A percentile compares a stretch with the other conserved stretches of the same genome.
phyloP scores from a whole-genome alignment of 345 rosid genomes.

The Camelina neglecta region DNA sequence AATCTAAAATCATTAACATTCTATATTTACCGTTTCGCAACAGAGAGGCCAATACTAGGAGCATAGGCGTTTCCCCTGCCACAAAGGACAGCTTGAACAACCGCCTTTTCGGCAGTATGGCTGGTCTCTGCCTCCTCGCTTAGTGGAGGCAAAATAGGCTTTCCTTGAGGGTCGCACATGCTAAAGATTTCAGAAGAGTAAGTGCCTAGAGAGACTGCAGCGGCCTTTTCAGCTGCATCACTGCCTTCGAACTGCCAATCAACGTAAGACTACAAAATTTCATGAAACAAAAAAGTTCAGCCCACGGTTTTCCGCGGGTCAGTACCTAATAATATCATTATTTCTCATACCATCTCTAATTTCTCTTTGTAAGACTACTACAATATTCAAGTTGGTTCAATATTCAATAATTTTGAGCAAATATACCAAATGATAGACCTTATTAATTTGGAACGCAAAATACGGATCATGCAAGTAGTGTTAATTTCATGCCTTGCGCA shows the following conservation, averaged over 20 bases:
- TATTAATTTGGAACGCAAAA: not conserved
- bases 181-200: conserved; percentile 36
- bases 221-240: conserved; percentile 28
- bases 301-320: not conserved
- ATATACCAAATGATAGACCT: not conserved
- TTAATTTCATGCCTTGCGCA: not conserved
- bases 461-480: not conserved
- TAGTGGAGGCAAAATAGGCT: too few species aligned
- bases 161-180: conserved; percentile 42
- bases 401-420: not conserved
- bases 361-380: not conserved
- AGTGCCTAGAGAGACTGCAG: conserved; percentile 43
- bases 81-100: conserved; percentile 52
- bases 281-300: too few species aligned
- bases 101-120: conserved; percentile 56
- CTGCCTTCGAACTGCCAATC: conserved; percentile 46
- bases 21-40: conserved; percentile 51
- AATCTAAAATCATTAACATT: not conserved
- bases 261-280: not conserved
- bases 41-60: conserved; percentile 51
- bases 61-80: conserved; percentile 55
- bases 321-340: too few species aligned
- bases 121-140: too few species aligned
- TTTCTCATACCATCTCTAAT: not conserved
- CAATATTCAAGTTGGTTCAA: not conserved